A percentile compares a stretch with the other conserved stretches of the same genome.
phyloP scores from a whole-genome alignment of 2,329 filamentous ascomycete genomes.

The Colletotrichum incanum region DNA sequence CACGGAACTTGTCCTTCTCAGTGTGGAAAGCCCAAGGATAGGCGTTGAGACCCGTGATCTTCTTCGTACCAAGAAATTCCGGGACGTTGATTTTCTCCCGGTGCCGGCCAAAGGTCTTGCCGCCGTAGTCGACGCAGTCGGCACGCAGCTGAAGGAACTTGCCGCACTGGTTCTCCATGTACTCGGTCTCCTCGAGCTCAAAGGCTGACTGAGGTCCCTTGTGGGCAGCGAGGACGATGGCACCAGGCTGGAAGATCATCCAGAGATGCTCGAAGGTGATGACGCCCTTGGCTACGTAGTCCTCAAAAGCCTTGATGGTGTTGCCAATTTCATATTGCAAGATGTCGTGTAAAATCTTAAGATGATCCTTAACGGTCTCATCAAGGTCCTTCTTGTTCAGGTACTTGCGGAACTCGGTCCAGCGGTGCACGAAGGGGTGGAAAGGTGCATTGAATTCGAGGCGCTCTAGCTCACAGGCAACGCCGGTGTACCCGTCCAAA shows the following conservation, averaged over 20 bases:
- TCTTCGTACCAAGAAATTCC: constrained; percentile 60
- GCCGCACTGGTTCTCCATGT: constrained; percentile 56
- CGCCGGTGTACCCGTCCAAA: constrained; percentile 71
- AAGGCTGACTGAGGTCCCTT: constrained; percentile 58
- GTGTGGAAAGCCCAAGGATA: constrained; percentile 64
- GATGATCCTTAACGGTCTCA: constrained; percentile 60
- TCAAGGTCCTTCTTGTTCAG: constrained; percentile 60
- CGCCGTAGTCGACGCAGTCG: constrained; percentile 65
- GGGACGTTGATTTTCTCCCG: constrained; percentile 54
- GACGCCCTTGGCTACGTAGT: constrained; percentile 68
- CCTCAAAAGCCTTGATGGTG: constrained; percentile 64
- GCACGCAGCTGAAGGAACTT: constrained; percentile 57
- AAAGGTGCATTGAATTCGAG: constrained; percentile 75
- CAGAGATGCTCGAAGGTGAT: constrained; percentile 68
- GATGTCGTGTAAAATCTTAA: constrained; percentile 62
- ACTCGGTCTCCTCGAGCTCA: constrained; percentile 56
- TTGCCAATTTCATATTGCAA: constrained; percentile 67
- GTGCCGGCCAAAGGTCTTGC: constrained; percentile 61
- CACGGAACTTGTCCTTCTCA: constrained; percentile 53
- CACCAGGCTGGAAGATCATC: constrained; percentile 68
- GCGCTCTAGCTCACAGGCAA: constrained; percentile 72
- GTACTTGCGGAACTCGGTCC: constrained; percentile 64
- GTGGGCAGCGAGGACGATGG: constrained; percentile 56
- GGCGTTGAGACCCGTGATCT: constrained; percentile 60
- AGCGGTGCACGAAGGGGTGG: constrained; percentile 77